phyloP scores from a whole-genome alignment of 1,139 yeast genomes.

The Saccharomyces hybrid region DNA sequence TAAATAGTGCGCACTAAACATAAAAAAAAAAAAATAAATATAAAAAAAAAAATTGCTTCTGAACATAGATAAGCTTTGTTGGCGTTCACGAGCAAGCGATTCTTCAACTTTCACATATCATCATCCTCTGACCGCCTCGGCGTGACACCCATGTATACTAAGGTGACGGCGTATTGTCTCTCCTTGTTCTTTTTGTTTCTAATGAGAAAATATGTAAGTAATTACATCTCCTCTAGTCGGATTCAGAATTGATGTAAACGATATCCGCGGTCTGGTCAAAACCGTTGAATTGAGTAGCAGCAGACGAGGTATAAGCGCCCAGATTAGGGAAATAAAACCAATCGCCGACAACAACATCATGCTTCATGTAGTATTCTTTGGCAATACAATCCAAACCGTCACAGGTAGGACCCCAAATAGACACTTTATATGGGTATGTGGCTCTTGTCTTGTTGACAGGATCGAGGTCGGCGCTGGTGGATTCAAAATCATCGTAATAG shows the following conservation, averaged over 20 bases:
- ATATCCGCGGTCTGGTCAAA: conserved; percentile 58
- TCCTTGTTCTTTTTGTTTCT: not conserved
- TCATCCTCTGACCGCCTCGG: not conserved
- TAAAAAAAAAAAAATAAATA: not conserved
- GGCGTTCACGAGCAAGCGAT: too few relatives aligned
- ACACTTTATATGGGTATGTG: conserved; percentile 36
- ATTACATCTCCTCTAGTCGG: not conserved
- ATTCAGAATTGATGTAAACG: conserved; percentile 43
- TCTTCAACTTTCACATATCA: not conserved
- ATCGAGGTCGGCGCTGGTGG: conserved; percentile 10
- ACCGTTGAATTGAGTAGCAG: conserved; percentile 85
- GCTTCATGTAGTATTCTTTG: conserved; percentile 43
- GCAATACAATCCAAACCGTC: conserved; percentile 90
- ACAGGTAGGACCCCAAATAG: conserved; percentile 98
- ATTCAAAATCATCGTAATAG: conserved; percentile 36
- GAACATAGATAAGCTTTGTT: too few relatives aligned
- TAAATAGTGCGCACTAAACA: not conserved
- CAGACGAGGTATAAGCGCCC: conserved; percentile 92
- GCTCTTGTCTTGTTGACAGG: conserved; percentile 8
- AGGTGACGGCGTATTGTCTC: not conserved
- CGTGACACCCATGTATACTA: too few relatives aligned
- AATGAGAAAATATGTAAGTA: not conserved
- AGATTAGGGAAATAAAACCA: conserved; percentile 81
- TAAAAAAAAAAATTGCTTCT: too few relatives aligned
- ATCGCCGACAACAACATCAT: conserved; percentile 72